Conservation (phyloP, 169 alveolate species). For the Theileria parva region DNA sequence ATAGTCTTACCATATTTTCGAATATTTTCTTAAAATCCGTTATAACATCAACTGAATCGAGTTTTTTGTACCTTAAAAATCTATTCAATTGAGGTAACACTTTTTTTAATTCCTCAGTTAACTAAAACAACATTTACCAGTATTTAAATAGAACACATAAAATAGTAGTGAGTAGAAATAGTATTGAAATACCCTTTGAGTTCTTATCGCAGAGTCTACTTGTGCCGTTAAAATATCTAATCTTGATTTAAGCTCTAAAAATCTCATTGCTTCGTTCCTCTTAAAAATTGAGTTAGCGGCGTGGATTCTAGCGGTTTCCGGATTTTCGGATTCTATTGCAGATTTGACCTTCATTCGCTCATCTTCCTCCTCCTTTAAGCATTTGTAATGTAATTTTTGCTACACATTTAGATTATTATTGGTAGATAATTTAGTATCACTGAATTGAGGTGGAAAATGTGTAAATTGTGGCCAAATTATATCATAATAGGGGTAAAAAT, state of each 20-base stretch:
- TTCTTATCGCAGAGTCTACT: slow-evolving; percentile 36
- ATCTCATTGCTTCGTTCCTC: slow-evolving; percentile 54
- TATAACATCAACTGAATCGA: slow-evolving; percentile 40
- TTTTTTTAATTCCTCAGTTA: slow-evolving; percentile 33
- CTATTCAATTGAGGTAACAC: slow-evolving; percentile 49
- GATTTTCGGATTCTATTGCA: slow-evolving; percentile 55
- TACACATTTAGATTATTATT: slow-evolving; percentile 10
- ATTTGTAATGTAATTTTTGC: slow-evolving; percentile 43
- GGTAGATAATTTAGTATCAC: not conserved
- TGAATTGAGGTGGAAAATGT: not conserved
- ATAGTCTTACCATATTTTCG: slow-evolving; percentile 51
- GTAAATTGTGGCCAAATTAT: not conserved
- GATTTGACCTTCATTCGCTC: slow-evolving; percentile 47
- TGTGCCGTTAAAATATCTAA: slow-evolving; percentile 48
- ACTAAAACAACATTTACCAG: slow-evolving; percentile 5
- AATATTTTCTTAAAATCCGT: slow-evolving; percentile 50
- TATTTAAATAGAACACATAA: not conserved
- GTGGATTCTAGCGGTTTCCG: slow-evolving; percentile 64
- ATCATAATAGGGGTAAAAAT: not conserved
- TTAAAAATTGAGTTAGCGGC: slow-evolving; percentile 57
- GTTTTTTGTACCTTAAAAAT: slow-evolving; percentile 5
- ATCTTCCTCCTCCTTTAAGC: slow-evolving; percentile 52
- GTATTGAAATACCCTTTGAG: slow-evolving; percentile 32
- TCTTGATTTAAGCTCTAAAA: slow-evolving; percentile 47
- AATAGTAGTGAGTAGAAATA: slow-evolving; percentile 15